These are phyloP conservation scores for Russula foetens DNA, from an alignment of 768 basidiomycete genomes.

Conservation along the genomic window DNA sequence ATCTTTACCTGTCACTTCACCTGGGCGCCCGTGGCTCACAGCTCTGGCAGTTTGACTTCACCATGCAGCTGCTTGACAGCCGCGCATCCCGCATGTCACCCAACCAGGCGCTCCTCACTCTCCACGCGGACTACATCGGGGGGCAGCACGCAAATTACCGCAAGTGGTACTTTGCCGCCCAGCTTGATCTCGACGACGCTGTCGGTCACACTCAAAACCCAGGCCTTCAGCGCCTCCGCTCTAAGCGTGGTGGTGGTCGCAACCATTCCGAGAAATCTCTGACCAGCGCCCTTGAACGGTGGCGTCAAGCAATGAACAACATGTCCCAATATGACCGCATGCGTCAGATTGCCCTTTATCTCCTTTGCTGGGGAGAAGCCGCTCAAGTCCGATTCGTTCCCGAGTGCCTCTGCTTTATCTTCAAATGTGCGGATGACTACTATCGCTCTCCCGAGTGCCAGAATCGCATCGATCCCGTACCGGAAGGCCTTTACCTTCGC, in stretches of 20 bases:
- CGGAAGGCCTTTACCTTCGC: slow-evolving; percentile 90
- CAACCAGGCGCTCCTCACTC: slow-evolving; percentile 86
- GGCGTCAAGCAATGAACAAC: slow-evolving; percentile 97
- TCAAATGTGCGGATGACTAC: slow-evolving; percentile 99
- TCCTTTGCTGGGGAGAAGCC: slow-evolving; percentile 97
- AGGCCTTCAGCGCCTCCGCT: slow-evolving; percentile 76
- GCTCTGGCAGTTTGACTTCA: slow-evolving; percentile 73
- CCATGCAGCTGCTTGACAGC: slow-evolving; percentile 96
- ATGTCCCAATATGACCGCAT: slow-evolving; percentile 98
- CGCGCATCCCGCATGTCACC: slow-evolving; percentile 96
- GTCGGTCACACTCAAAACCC: slow-evolving; percentile 90
- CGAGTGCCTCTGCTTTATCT: slow-evolving; percentile 97
- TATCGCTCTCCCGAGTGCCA: slow-evolving; percentile 99
- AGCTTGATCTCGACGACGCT: slow-evolving; percentile 96
- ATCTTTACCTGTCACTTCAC: not conserved
- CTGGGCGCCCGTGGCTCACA: slow-evolving; percentile 1
- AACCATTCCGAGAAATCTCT: slow-evolving; percentile 55
- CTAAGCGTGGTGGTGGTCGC: slow-evolving; percentile 47
- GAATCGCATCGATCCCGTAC: slow-evolving; percentile 81
- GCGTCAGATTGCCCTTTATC: slow-evolving; percentile 89
- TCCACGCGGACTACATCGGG: slow-evolving; percentile 98
- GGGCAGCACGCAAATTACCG: slow-evolving; percentile 98
- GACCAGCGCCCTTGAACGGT: slow-evolving; percentile 79
- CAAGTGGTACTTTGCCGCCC: slow-evolving; percentile 99
- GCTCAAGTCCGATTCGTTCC: slow-evolving; percentile 96